Evolutionary conservation across 2,329 filamentous ascomycete genomes (phyloP), one percentile per base, ranked within the genome.

Genomic region (Paraconiothyrium sp.): DNA sequence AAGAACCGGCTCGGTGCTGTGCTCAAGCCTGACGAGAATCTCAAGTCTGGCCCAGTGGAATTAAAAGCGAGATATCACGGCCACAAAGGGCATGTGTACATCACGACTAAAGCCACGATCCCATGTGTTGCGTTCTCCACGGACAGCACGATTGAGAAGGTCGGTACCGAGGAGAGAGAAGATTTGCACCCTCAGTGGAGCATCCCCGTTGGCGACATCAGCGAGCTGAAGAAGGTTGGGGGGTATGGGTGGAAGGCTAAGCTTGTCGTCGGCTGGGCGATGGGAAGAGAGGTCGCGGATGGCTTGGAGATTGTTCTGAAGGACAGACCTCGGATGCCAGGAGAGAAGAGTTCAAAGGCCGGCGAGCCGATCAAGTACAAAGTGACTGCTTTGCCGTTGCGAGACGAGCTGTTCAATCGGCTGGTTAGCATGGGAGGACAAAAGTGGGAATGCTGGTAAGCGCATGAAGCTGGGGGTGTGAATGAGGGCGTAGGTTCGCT

Each of bases 241-340:
- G 92, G 92, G 0, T 83, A 94, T 39, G 92, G 92, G 0, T 96
- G 92, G 92, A 96, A 95, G 79, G 88, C 89, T 1, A 94, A 93
- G 81, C 80, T 95, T 54, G 85, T 95, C 1, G 90, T 95, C 0
- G 92, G 92, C 0, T 93, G 92, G 91, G 89, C 90, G 0, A 84
- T 92, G 70, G 86, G 88, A 0, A 84, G 88, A 51, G 89, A 94
- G 75, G 87, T 95, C 34, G 88, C 90, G 0, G 92, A 95, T 79
- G 92, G 91, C 0, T 68, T 96, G 66, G 84, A 92, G 66, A 86
- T 94, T 65, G 81, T 81, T 30, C 88, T 88, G n/a, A 82, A 82
- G 57, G 78, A 47, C 2, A 54, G n/a, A 48, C 39, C 34, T 39
- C 43, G 27, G 8, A 22, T 34, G 39, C 39, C 24, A 14, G 56